Evolutionary conservation across 2,329 filamentous ascomycete species (phyloP).

Genomic region (Neofusicoccum sp.): DNA sequence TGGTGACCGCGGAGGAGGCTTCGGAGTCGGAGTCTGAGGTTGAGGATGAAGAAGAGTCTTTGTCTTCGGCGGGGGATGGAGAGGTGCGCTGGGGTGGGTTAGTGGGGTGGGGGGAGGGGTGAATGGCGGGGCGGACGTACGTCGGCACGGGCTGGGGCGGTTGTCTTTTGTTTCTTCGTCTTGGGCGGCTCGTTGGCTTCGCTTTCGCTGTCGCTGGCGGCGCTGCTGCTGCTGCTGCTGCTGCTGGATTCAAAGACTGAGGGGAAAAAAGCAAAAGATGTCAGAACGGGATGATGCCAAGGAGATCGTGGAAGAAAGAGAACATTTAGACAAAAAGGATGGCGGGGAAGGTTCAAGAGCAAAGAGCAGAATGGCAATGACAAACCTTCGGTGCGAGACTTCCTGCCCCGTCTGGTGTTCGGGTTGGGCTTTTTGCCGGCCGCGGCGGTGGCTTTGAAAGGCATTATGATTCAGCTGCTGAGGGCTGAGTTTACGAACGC

Average conservation of each 20-base stretch:
- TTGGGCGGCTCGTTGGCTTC: neutral
- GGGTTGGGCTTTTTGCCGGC: neutral
- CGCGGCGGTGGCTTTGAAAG: neutral
- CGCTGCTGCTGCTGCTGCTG: conserved; percentile 8
- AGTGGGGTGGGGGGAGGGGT: neutral
- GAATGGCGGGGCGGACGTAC: neutral
- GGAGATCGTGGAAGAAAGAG: neutral
- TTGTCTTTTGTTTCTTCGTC: conserved; percentile 7
- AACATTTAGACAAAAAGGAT: neutral
- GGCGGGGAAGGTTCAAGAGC: neutral
- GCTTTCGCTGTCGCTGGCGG: neutral
- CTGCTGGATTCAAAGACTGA: conserved; percentile 6
- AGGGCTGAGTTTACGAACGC: no score
- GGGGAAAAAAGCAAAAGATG: neutral
- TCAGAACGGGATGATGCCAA: neutral
- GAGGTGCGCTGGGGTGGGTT: neutral
- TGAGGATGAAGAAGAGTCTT: neutral
- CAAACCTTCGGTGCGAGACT: conserved; percentile 13
- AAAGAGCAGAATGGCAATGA: neutral
- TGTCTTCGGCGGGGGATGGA: neutral
- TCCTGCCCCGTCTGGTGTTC: neutral
- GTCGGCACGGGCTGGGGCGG: neutral
- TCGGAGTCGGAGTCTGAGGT: neutral
- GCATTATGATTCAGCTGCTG: neutral
- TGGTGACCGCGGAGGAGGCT: neutral